Base-by-base conservation (phyloP, 371 early-diverging fungal genomes). In the Mucor ambiguus region DNA sequence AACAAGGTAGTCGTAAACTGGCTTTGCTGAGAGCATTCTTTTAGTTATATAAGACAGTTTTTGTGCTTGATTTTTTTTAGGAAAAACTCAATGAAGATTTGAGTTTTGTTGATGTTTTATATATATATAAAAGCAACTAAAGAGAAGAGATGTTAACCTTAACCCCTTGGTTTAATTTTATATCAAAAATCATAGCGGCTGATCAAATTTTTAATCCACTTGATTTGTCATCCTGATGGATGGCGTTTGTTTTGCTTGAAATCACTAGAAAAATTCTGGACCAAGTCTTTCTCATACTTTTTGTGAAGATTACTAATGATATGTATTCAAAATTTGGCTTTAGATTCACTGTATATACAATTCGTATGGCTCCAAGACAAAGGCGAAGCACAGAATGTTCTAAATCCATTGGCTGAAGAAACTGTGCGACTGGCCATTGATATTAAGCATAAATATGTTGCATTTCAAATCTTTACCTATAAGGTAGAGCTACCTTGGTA, bases 1-100 rank as follows among this genome's bases (percentile, higher is more conserved):
- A 49, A 97, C 96, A 35, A 96, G 86, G 75, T 91, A 95, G 77
- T 97, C 96, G 69, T 89, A 93, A 28, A 85, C 71, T 58, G 79
- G 79, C 26, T 73, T 71, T 12, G 71, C 43, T 58, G 69, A 64
- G 29, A 69, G 55, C 69, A 64, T 64, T 60, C 60, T 59, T 48
- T 58, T 64, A 11, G 41, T 63, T 20, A 63, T 61, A 29, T 67
- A 67, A 18, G 65, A 67, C 61, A 68, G 30, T 59, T 58, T 58
- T 61, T 44, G 29, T 24, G 14, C 2, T 56, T 32, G 4, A 33
- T 32, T 26, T 30, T 32, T 26, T 30, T 7, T 32, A 33, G 29
- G 8, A n/a, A 33, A 33, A 56, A 56, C 56, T 56, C 56, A 33
- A 56, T 20, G 18, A 0, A 3, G 7, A 56, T 56, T n/a, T 12